Base-by-base conservation (phyloP, 169 alveolate species). In the Amoebophrya sp. region DNA sequence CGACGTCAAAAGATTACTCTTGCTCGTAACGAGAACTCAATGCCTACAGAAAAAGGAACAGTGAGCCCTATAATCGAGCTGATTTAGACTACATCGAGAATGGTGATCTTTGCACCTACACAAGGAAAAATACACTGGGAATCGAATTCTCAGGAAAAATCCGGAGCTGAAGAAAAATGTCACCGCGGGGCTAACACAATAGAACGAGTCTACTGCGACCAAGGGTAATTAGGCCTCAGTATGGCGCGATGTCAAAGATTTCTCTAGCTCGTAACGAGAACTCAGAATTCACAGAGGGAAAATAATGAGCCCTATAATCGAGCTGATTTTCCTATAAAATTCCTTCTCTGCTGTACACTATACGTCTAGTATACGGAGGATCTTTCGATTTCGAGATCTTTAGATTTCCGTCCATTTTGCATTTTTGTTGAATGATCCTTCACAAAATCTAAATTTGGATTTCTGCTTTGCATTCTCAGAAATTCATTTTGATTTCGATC, bases 1-100 rank as follows among this genome's bases (percentile, higher is more conserved):
- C 83, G 83, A 47, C 65, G 65, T 47, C 18, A 18, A 18, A 1
- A 26, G n/a, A 26, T 65, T 65, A 26, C 33, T 65, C 18, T 65
- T 65, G 83, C 83, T 65, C 83, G 83, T 65, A 65, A 65, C 83
- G 83, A 65, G 83, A 65, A 65, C 83, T 65, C 83, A 26, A 36
- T 26, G n/a, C 83, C 83, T 36, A 65, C 38, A 65, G 33, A 26
- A 26, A 6, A 26, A 65, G 83, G 83, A 36, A 65, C n/a, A 26
- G 26, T 26, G 83, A 65, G 83, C 83, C 83, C 83, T 65, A 65
- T 65, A 65, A 47, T 47, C 65, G 65, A 47, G 65, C 65, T 47
- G 65, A 12, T 47, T 12, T 12, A 18, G 6, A 18, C 65, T 18
- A 18, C 29, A 47, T 18, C 6, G 29, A 47, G 65, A 47, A 47